Conservation (phyloP, 306 rosid genomes). For the Canavalia gladiata region DNA sequence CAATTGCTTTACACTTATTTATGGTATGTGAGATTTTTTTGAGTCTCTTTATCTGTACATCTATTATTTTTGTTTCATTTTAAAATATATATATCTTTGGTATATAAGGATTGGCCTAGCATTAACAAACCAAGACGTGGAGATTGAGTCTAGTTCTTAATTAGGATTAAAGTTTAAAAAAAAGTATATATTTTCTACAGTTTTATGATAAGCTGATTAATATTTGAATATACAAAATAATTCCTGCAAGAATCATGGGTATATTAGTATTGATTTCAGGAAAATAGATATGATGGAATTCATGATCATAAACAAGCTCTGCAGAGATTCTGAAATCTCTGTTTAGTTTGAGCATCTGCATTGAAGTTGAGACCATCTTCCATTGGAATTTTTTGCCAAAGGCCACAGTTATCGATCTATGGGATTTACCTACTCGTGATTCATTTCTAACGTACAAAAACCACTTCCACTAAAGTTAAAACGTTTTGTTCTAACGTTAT, state of each 20-base stretch:
- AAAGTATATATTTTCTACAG: neutral
- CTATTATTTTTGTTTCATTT: neutral
- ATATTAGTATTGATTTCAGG: neutral
- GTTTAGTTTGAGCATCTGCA: constrained; percentile 1
- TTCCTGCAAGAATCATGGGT: neutral
- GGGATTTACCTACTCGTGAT: too few species aligned
- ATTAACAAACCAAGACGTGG: constrained; percentile 5
- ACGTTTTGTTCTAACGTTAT: neutral
- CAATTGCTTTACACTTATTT: neutral
- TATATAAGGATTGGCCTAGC: neutral
- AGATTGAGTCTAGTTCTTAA: neutral
- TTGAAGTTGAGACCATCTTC: neutral
- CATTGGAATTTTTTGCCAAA: neutral
- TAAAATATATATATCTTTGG: neutral
- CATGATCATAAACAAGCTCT: neutral
- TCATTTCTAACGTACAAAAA: too few species aligned
- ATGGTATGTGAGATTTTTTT: neutral
- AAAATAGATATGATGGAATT: neutral
- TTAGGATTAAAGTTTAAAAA: neutral
- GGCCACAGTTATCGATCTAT: neutral
- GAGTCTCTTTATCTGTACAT: neutral
- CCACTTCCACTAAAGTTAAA: neutral
- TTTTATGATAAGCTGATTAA: neutral
- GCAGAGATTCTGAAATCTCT: constrained; percentile 12
- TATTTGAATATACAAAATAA: constrained; percentile 4